These are phyloP conservation scores for Arthrobotrys sinensis DNA, from an alignment of 2,329 filamentous ascomycete genomes.

Conservation along the genomic window DNA sequence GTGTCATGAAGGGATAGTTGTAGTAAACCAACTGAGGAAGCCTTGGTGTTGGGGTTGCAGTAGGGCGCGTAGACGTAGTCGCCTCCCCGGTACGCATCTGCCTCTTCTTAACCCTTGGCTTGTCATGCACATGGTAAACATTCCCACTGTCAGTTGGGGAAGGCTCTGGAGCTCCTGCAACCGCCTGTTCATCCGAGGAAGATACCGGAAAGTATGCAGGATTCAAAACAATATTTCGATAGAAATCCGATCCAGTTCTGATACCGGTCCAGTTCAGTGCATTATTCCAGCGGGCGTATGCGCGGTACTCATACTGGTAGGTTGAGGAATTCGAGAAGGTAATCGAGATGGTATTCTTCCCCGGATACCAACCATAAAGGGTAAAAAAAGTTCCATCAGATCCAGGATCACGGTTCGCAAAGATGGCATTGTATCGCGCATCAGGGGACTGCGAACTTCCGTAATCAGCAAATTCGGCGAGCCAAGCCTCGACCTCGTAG, in stretches of 20 bases:
- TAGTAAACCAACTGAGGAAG: constrained; percentile 39
- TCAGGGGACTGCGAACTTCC: constrained; percentile 53
- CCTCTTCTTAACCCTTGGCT: constrained; percentile 10
- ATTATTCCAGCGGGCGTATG: constrained; percentile 39
- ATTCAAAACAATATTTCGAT: constrained; percentile 44
- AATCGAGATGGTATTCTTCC: constrained; percentile 50
- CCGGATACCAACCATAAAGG: constrained; percentile 49
- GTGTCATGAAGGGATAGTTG: constrained; percentile 49
- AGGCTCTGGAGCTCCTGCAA: neutral
- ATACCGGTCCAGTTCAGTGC: constrained; percentile 53
- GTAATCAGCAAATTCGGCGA: constrained; percentile 46
- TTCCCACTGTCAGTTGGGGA: constrained; percentile 1
- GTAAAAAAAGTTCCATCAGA: constrained; percentile 48
- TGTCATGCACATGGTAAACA: constrained; percentile 25
- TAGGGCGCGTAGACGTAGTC: neutral
- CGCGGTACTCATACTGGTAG: constrained; percentile 28
- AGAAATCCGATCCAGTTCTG: constrained; percentile 47
- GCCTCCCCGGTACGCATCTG: constrained; percentile 4
- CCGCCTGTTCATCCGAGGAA: neutral
- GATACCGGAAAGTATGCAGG: constrained; percentile 24
- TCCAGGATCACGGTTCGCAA: constrained; percentile 51
- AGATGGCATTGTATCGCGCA: constrained; percentile 54
- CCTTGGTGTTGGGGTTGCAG: neutral
- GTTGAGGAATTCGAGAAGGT: constrained; percentile 53
- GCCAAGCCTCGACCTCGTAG: constrained; percentile 43